Evolutionary conservation across 2,329 filamentous ascomycete genomes (phyloP).

Genomic region (Thielaviopsis musarum): DNA sequence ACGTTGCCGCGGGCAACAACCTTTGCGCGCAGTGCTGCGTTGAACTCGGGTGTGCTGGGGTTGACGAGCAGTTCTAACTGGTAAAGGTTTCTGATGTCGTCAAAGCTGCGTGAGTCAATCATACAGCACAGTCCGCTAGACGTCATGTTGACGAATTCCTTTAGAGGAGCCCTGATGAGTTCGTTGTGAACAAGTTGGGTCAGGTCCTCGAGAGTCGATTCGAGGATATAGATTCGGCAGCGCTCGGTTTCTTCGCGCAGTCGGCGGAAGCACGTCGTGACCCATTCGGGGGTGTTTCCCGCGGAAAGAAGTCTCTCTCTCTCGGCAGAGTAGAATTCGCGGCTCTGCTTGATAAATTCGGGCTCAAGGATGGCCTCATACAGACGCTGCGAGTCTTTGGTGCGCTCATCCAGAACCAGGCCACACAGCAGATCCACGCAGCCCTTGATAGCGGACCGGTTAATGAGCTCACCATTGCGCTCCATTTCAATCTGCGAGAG

Average conservation of each 20-base stretch:
- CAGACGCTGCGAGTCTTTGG: slow-evolving; percentile 62
- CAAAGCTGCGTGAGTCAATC: slow-evolving; percentile 73
- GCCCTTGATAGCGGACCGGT: slow-evolving; percentile 64
- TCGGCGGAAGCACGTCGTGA: slow-evolving; percentile 56
- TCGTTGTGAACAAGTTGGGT: slow-evolving; percentile 60
- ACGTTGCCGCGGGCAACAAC: slow-evolving; percentile 67
- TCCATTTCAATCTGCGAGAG: slow-evolving; percentile 89
- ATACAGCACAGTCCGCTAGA: slow-evolving; percentile 71
- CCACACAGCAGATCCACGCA: slow-evolving; percentile 81
- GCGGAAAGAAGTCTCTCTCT: slow-evolving; percentile 58
- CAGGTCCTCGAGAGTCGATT: slow-evolving; percentile 51
- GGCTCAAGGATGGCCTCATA: slow-evolving; percentile 75
- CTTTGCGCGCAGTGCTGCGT: slow-evolving; percentile 51
- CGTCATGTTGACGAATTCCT: slow-evolving; percentile 71
- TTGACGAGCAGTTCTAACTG: slow-evolving; percentile 65
- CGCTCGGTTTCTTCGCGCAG: slow-evolving; percentile 68
- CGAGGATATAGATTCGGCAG: slow-evolving; percentile 66
- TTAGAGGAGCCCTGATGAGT: slow-evolving; percentile 60
- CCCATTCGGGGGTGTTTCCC: slow-evolving; percentile 67
- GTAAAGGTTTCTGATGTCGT: slow-evolving; percentile 69
- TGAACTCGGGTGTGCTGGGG: slow-evolving; percentile 51
- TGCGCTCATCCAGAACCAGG: slow-evolving; percentile 66
- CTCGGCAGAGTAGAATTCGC: slow-evolving; percentile 58
- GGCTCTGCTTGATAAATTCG: slow-evolving; percentile 54
- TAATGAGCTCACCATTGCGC: slow-evolving; percentile 73